phyloP scores from a whole-genome alignment of 768 basidiomycete genomes.

The Melanogaster broomeanus region DNA sequence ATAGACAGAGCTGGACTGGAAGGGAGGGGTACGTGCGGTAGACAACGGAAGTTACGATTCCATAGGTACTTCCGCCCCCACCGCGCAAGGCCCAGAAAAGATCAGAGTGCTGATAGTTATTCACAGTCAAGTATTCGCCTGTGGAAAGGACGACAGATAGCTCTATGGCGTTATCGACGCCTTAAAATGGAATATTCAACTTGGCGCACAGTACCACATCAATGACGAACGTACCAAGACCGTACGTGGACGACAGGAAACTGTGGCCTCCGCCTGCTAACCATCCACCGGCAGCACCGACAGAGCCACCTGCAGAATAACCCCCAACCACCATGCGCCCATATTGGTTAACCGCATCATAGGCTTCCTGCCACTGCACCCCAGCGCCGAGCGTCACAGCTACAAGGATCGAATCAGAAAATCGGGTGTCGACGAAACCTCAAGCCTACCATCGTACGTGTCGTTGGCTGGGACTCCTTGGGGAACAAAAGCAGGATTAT shows the following conservation, averaged over 20 bases:
- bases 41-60: slow-evolving; percentile 47
- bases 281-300: slow-evolving; percentile 53
- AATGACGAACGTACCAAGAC: slow-evolving; percentile 36
- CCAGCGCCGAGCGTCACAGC: slow-evolving; percentile 40
- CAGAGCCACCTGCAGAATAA: slow-evolving; percentile 37
- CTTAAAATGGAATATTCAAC: slow-evolving; percentile 19
- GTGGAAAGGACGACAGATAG: slow-evolving; percentile 45
- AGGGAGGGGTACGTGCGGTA: slow-evolving; percentile 43
- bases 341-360: slow-evolving; percentile 35
- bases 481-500: slow-evolving; percentile 31
- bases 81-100: slow-evolving; percentile 58
- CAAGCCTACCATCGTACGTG: slow-evolving; percentile 17
- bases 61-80: slow-evolving; percentile 50
- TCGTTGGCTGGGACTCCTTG: slow-evolving; percentile 26
- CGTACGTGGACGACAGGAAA: slow-evolving; percentile 38
- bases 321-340: slow-evolving; percentile 46
- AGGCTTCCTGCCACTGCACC: slow-evolving; percentile 49
- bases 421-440: not conserved
- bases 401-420: slow-evolving; percentile 18
- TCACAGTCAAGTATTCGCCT: slow-evolving; percentile 41
- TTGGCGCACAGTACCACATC: not conserved
- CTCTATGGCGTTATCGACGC: slow-evolving; percentile 49
- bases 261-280: slow-evolving; percentile 50
- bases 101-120: slow-evolving; percentile 41
- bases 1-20: slow-evolving; percentile 31